phyloP scores from a whole-genome alignment of 2,329 filamentous ascomycete genomes.

The Penicillium thymicola region DNA sequence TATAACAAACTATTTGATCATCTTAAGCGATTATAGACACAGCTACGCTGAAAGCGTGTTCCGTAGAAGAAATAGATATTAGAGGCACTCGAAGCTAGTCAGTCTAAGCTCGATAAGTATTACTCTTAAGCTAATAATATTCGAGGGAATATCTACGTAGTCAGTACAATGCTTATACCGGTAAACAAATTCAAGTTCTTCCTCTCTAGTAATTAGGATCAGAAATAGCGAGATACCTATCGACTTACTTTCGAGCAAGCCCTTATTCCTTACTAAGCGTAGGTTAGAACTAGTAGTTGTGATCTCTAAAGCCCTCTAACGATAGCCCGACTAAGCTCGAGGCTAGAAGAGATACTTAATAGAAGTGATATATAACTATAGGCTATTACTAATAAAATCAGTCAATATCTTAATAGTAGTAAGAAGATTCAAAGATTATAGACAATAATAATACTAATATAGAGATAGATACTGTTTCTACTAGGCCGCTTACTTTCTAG shows the following conservation, averaged over 20 bases:
- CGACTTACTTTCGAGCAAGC: not conserved
- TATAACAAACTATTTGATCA: no score
- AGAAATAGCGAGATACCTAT: not conserved
- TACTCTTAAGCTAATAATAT: not conserved
- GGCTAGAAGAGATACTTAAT: no score
- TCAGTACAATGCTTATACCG: not conserved
- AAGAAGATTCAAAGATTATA: not conserved
- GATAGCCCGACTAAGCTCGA: no score
- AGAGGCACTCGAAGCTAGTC: not conserved
- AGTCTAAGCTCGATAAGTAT: not conserved
- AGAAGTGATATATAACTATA: no score
- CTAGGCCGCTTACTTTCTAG: not conserved
- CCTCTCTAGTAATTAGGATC: not conserved
- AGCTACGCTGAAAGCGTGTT: not conserved
- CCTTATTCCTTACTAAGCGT: not conserved
- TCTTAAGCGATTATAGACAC: no score
- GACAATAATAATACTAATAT: not conserved
- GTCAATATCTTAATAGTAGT: no score
- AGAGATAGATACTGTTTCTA: not conserved
- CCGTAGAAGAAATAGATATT: not conserved
- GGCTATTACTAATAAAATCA: no score
- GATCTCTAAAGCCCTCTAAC: no score
- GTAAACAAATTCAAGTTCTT: not conserved
- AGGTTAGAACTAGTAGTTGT: no score
- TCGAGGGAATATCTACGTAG: not conserved